Conservation (phyloP, 163 green algal species). For the Scenedesmus sp. region DNA sequence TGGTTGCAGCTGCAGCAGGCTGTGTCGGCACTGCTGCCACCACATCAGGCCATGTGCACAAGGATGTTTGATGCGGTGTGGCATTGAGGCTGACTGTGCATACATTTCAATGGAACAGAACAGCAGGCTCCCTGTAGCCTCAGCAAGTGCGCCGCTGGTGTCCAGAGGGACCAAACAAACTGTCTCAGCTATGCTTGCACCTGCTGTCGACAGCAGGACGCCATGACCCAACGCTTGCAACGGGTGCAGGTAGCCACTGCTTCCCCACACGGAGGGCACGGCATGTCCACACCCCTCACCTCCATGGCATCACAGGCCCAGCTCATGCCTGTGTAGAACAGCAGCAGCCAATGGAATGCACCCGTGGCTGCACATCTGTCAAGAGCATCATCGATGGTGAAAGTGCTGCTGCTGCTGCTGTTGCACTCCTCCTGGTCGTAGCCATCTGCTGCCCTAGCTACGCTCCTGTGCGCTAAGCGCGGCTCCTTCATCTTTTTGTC, state of each 20-base stretch:
- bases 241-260: no score
- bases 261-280: no score
- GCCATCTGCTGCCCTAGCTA: not conserved
- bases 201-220: no score
- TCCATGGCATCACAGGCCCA: slow-evolving; percentile 49
- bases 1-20: not conserved
- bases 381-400: slow-evolving; percentile 46
- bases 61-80: no score
- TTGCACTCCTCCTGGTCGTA: slow-evolving; percentile 13
- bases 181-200: no score
- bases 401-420: slow-evolving; percentile 20
- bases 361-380: slow-evolving; percentile 29
- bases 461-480: not conserved
- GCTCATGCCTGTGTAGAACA: slow-evolving; percentile 14
- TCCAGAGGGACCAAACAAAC: no score
- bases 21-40: not conserved
- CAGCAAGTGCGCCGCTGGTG: no score
- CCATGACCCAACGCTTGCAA: no score
- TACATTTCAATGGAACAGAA: not conserved
- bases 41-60: no score
- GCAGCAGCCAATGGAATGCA: slow-evolving; percentile 42
- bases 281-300: not conserved
- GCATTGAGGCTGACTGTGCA: no score
- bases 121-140: not conserved
- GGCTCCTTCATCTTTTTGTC: not conserved